A percentile compares a stretch with the other conserved stretches of the same genome.
Evolutionary conservation across 2,329 filamentous ascomycete species (phyloP).

Genomic region (Penicillium palitans): DNA sequence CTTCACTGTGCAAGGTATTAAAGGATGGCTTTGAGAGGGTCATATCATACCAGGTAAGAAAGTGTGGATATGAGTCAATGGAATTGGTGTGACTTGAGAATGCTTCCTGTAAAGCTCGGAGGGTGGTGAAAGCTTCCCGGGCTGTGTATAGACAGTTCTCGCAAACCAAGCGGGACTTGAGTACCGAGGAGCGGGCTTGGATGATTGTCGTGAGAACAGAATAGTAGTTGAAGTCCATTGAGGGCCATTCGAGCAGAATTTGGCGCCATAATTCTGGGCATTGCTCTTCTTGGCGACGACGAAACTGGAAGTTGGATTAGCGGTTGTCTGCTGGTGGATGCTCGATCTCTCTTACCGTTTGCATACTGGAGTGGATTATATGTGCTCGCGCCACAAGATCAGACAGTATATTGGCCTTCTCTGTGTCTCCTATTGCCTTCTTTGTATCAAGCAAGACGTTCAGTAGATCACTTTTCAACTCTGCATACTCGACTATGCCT

Average conservation of each 20-base stretch:
- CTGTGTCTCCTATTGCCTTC: slow-evolving; percentile 15
- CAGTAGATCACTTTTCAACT: slow-evolving; percentile 17
- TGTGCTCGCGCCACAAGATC: slow-evolving; percentile 22
- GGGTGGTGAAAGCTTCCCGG: slow-evolving; percentile 21
- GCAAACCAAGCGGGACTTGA: slow-evolving; percentile 27
- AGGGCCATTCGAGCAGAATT: slow-evolving; percentile 21
- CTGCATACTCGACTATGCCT: slow-evolving; percentile 20
- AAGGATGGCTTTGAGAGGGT: not conserved
- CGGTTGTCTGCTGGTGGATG: not conserved
- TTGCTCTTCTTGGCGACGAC: slow-evolving; percentile 18
- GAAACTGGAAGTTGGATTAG: slow-evolving; percentile 13
- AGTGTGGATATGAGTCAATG: slow-evolving; percentile 24
- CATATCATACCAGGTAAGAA: slow-evolving; percentile 22
- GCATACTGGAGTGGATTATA: slow-evolving; percentile 19
- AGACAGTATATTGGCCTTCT: slow-evolving; percentile 23
- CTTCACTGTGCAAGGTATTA: not conserved
- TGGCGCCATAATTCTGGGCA: slow-evolving; percentile 16
- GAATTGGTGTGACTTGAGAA: slow-evolving; percentile 16
- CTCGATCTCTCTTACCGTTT: slow-evolving; percentile 14
- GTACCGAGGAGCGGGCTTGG: slow-evolving; percentile 23
- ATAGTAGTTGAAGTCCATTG: slow-evolving; percentile 28
- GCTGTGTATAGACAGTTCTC: slow-evolving; percentile 27
- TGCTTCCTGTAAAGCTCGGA: slow-evolving; percentile 21
- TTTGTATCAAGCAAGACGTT: slow-evolving; percentile 21
- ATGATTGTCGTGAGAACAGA: slow-evolving; percentile 25